A percentile compares a stretch with the other conserved stretches of the same genome.
Conservation (phyloP, 805 yeast species). For the Wickerhamiella domercqiae region DNA sequence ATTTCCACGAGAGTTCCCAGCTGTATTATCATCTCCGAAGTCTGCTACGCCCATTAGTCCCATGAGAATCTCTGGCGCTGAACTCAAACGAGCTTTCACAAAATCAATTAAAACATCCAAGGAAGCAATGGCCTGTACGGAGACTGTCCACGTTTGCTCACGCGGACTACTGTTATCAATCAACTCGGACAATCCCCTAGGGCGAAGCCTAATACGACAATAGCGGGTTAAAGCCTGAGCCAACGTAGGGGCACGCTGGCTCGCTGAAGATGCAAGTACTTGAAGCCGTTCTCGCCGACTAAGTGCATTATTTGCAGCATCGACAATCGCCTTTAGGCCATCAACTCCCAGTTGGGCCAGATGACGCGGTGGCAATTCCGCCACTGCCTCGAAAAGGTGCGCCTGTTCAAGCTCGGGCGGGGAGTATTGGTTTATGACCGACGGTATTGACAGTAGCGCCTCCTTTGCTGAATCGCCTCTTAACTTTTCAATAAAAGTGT, state of each 20-base stretch:
- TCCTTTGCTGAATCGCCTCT: not conserved
- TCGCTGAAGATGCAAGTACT: slow-evolving; percentile 2
- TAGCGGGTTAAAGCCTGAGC: slow-evolving; percentile 5
- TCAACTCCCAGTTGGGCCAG: not conserved
- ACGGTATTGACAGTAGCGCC: not conserved
- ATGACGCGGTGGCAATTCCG: not conserved
- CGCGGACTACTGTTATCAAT: not conserved
- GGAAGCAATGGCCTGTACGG: slow-evolving; percentile 41
- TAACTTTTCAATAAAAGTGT: not conserved
- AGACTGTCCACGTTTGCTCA: slow-evolving; percentile 16
- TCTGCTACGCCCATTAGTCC: not conserved
- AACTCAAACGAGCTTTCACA: slow-evolving; percentile 26
- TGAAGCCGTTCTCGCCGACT: slow-evolving; percentile 8
- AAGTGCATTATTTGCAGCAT: slow-evolving; percentile 6
- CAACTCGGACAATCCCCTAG: slow-evolving; percentile 1
- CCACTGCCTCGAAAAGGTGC: slow-evolving; percentile 1
- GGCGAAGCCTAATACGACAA: slow-evolving; percentile 5
- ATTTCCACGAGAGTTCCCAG: slow-evolving; percentile 3
- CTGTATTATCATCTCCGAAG: slow-evolving; percentile 1
- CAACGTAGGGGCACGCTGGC: slow-evolving; percentile 1
- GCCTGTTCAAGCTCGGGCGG: slow-evolving; percentile 2
- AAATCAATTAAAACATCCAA: slow-evolving; percentile 32
- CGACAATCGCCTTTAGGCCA: slow-evolving; percentile 3
- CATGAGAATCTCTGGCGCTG: not conserved
- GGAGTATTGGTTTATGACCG: not conserved